Base-by-base conservation (phyloP, 1,139 yeast species). In the Geotrichum histeridarum region DNA sequence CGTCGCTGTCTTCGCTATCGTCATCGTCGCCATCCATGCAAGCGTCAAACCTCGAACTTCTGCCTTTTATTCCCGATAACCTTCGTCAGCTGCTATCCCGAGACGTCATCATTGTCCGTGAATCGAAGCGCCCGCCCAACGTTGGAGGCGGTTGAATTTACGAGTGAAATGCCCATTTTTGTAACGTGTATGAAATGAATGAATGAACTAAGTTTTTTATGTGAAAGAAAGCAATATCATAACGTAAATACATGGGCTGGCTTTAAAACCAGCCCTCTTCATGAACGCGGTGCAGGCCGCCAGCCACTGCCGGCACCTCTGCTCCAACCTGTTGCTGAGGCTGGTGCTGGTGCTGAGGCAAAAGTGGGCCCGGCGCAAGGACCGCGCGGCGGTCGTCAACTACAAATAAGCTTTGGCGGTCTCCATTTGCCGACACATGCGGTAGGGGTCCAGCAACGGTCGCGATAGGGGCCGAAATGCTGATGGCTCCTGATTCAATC, bases 51-150 rank as follows among this genome's bases (percentile, higher is more conserved):
- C 44, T 17, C 53, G 52, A 22, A 50, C 41, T 18, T 50, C 27
- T 22, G 27, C 27, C 27, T 46, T 36, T 22, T 22, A 70, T 80
- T 17, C 76, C 82, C 53, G 77, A 76, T 0, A 84, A 83, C 47
- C 71, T 90, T 60, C 73, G 91, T 53, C 67, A 67, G 48, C 70
- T 91, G 48, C 72, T 90, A 38, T 78, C 84, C 9, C 80, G 76
- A 58, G 77, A 84, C 18, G 58, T 83, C 11, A 74, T 89, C 1
- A 77, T 86, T 9, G 85, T 84, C 59, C 82, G 77, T 60, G 97
- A 91, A 63, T 77, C 54, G 1, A 67, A 63, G 47, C 65, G 74
- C 1, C 72, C 73, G 1, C 70, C 70, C 2, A 67, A 68, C 43
- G 71, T 64, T 2, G 66, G 69, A 12, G 75, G 74, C 1, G 75